Conservation (phyloP, 148 eudicot genomes). For the Fagopyrum tataricum region DNA sequence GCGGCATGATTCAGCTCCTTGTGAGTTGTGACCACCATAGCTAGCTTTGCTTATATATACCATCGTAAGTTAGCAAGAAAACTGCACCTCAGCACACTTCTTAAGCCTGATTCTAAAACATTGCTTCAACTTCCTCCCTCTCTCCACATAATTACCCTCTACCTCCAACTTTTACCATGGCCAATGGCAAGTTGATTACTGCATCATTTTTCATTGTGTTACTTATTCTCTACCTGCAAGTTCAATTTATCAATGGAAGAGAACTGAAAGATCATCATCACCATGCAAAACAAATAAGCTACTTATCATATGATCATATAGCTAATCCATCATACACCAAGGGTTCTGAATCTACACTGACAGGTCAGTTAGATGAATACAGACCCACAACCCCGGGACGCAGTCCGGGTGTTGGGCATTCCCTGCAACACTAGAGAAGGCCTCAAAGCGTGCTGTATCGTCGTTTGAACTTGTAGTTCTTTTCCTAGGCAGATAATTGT, state of each 20-base stretch:
- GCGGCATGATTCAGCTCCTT: too few species aligned
- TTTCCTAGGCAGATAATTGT: not conserved
- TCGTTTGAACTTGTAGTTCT: too few species aligned
- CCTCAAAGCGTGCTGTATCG: too few species aligned
- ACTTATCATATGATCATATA: not conserved
- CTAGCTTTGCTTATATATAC: not conserved
- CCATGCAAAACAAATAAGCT: not conserved
- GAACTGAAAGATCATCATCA: not conserved
- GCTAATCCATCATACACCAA: not conserved
- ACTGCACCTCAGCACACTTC: not conserved
- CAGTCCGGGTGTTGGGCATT: slow-evolving; percentile 6
- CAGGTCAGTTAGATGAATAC: not conserved
- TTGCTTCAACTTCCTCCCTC: not conserved
- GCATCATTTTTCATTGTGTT: not conserved
- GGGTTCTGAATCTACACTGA: not conserved
- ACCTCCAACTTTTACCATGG: not conserved
- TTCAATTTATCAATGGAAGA: not conserved
- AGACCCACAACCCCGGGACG: slow-evolving; percentile 3
- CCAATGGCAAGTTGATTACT: not conserved
- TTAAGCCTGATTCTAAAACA: not conserved
- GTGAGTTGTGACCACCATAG: not conserved
- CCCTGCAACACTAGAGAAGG: not conserved
- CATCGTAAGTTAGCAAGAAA: not conserved
- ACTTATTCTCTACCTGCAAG: not conserved
- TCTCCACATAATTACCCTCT: not conserved